These are phyloP conservation scores for Phaffomyces antillensis DNA, from an alignment of 805 yeast species.

Conservation along the genomic window DNA sequence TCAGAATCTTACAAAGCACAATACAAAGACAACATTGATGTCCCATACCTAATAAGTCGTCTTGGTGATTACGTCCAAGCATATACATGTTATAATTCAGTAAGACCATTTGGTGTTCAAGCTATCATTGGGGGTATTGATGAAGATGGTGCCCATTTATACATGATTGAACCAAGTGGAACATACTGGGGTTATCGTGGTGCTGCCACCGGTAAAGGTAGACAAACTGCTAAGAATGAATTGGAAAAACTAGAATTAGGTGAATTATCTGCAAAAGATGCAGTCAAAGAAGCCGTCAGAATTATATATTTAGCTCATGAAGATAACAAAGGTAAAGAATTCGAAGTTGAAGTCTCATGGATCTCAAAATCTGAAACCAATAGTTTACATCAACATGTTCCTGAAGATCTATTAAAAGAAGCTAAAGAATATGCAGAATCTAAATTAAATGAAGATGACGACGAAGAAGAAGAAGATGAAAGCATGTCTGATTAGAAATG, in stretches of 20 bases:
- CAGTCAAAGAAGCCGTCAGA: constrained; percentile 89
- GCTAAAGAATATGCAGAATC: constrained; percentile 81
- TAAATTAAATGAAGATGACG: constrained; percentile 73
- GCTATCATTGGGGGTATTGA: constrained; percentile 93
- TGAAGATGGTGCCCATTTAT: constrained; percentile 82
- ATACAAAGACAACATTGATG: constrained; percentile 70
- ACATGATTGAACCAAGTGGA: constrained; percentile 97
- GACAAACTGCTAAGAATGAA: constrained; percentile 97
- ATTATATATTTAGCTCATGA: constrained; percentile 93
- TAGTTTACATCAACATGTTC: constrained; percentile 75
- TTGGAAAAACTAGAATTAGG: constrained; percentile 78
- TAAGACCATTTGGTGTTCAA: constrained; percentile 94
- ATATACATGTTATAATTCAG: constrained; percentile 91
- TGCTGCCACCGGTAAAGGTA: constrained; percentile 97
- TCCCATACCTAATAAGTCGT: constrained; percentile 79
- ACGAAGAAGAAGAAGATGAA: constrained; percentile 40
- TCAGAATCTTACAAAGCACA: constrained; percentile 68
- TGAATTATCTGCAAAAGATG: constrained; percentile 66
- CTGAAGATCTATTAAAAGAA: constrained; percentile 70
- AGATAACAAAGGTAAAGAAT: constrained; percentile 95
- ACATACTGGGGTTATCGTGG: constrained; percentile 96
- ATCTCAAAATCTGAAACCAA: constrained; percentile 65
- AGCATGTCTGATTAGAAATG: constrained; percentile 26
- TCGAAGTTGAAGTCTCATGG: constrained; percentile 94
- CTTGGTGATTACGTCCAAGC: constrained; percentile 91